These are phyloP conservation scores for Wallacemonas sp. DNA, from an alignment of 208 protist species.

Conservation along the genomic window DNA sequence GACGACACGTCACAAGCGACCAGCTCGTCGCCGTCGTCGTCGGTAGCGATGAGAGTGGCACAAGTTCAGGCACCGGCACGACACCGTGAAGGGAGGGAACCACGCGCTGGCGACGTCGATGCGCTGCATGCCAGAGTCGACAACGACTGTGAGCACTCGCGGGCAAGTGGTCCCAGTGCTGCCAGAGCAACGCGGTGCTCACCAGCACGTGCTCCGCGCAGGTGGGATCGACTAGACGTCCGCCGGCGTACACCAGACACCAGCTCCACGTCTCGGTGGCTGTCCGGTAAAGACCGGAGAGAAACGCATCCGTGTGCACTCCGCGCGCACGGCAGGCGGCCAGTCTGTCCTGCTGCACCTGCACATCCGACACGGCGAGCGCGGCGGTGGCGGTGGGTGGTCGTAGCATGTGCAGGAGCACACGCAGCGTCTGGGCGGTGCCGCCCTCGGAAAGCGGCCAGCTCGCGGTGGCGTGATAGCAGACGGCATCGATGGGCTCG, in stretches of 20 bases:
- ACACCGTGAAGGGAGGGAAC: no score
- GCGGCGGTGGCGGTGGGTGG: not conserved
- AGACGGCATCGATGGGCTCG: no score
- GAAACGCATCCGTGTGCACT: not conserved
- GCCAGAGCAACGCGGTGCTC: not conserved
- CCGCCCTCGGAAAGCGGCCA: no score
- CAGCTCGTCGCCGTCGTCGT: no score
- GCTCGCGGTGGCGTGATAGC: no score
- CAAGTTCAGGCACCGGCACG: no score
- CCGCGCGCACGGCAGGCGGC: not conserved
- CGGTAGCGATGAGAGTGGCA: no score
- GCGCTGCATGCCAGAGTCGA: no score
- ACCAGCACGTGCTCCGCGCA: not conserved
- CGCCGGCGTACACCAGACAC: not conserved
- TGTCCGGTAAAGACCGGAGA: not conserved
- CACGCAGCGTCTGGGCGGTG: no score
- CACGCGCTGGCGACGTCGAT: no score
- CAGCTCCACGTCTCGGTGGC: not conserved
- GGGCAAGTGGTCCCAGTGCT: not conserved
- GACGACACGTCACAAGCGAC: no score
- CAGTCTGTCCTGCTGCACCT: not conserved
- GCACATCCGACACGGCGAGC: not conserved
- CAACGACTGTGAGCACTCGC: no score
- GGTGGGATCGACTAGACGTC: not conserved
- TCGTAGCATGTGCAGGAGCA: not conserved